A percentile compares a stretch with the other conserved stretches of the same genome.
These are phyloP conservation scores for Carpinus viminea DNA, from an alignment of 306 rosid species.

Conservation along the genomic window DNA sequence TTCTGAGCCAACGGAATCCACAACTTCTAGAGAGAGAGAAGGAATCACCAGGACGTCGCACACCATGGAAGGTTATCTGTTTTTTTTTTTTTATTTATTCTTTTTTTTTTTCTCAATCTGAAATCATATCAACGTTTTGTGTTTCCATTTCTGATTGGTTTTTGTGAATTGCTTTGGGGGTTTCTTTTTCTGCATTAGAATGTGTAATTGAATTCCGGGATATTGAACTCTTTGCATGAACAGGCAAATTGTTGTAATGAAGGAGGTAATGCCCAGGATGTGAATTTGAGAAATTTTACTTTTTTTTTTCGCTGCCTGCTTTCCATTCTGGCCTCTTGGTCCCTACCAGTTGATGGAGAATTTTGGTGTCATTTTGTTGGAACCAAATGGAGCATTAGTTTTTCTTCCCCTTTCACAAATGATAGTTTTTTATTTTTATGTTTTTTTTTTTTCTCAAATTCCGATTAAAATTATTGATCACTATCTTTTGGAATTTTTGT, in stretches of 20 bases:
- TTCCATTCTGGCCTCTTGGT: neutral
- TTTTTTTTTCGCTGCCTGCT: conserved; percentile 3
- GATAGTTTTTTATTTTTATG: neutral
- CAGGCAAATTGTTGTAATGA: conserved; percentile 35
- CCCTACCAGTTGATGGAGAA: neutral
- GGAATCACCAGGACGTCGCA: conserved; percentile 27
- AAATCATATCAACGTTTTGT: conserved; percentile 39
- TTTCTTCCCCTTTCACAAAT: conserved; percentile 3
- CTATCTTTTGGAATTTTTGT: too few relatives aligned
- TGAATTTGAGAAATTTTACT: neutral
- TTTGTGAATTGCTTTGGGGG: conserved; percentile 22
- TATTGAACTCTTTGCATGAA: conserved; percentile 30
- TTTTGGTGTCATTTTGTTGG: conserved; percentile 14
- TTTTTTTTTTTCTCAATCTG: neutral
- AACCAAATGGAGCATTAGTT: conserved; percentile 16
- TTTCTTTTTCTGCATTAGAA: conserved; percentile 28
- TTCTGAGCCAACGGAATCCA: conserved; percentile 43
- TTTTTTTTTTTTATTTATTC: conserved; percentile 1
- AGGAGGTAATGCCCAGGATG: conserved; percentile 13
- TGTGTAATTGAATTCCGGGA: conserved; percentile 23
- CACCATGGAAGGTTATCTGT: conserved; percentile 79
- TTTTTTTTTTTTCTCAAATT: neutral
- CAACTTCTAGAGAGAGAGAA: conserved; percentile 20
- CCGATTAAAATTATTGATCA: neutral
- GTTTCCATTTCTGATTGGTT: conserved; percentile 36